Percentiles rank a stretch among this genome's conserved stretches.
Evolutionary conservation across 192 early-diverging fungal species (phyloP).

Genomic region (Jimgerdemannia flammicorona): DNA sequence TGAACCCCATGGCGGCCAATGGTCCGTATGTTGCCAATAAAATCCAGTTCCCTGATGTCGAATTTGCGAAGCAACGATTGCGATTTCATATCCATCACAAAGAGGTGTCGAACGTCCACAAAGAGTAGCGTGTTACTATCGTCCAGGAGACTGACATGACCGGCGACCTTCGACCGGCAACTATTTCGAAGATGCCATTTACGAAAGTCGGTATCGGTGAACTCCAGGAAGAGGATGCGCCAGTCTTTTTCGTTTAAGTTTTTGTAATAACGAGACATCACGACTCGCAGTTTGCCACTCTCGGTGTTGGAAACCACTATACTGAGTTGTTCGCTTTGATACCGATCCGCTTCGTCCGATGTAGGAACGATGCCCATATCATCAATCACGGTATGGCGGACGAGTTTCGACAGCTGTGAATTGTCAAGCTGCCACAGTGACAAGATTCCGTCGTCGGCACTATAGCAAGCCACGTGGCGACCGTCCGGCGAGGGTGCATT

Average conservation of each 20-base stretch:
- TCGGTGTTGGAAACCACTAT: background rate
- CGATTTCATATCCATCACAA: background rate
- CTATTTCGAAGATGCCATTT: background rate
- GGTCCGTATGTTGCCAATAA: background rate
- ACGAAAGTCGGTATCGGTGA: background rate
- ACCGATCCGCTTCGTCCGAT: background rate
- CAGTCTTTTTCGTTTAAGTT: background rate
- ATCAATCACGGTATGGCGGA: background rate
- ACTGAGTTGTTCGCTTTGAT: background rate
- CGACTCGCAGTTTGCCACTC: background rate
- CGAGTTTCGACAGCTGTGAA: background rate
- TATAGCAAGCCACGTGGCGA: background rate
- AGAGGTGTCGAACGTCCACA: background rate
- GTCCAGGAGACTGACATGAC: background rate
- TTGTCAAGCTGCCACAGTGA: background rate
- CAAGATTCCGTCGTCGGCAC: background rate
- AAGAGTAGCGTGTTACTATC: background rate
- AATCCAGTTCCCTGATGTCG: background rate
- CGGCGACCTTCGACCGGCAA: background rate
- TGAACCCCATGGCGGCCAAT: background rate
- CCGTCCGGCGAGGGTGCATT: background rate
- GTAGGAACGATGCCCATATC: background rate
- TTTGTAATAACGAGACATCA: background rate
- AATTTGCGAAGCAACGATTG: background rate
- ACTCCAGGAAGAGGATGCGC: background rate